These are phyloP conservation scores for Pleodorina starrii DNA, from an alignment of 139 green algal genomes.

Conservation along the genomic window DNA sequence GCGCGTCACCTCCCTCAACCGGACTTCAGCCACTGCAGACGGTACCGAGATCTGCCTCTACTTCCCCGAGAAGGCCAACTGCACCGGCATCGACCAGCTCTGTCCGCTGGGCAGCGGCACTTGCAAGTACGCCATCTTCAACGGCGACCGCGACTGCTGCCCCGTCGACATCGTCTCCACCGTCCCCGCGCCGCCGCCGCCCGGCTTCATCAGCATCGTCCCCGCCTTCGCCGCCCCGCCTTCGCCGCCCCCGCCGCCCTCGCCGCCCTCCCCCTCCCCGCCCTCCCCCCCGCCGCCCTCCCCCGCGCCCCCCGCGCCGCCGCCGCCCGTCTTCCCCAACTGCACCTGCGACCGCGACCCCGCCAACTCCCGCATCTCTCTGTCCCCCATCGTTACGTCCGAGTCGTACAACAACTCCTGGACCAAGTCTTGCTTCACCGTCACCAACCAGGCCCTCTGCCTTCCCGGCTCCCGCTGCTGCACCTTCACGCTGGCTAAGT, in stretches of 20 bases:
- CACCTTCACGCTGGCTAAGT: neutral
- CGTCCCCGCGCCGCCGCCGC: neutral
- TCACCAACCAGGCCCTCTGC: neutral
- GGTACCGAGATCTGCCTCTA: neutral
- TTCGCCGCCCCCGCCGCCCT: neutral
- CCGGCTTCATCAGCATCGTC: neutral
- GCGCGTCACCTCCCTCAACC: neutral
- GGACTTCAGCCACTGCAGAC: neutral
- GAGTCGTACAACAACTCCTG: neutral
- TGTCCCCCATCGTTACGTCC: neutral
- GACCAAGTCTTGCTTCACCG: neutral
- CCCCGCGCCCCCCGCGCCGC: neutral
- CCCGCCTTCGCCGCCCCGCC: neutral
- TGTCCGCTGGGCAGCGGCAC: neutral
- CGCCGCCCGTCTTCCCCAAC: conserved; percentile 29
- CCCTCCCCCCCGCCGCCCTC: neutral
- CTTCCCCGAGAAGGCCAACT: neutral
- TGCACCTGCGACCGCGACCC: conserved; percentile 33
- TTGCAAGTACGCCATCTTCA: conserved; percentile 33
- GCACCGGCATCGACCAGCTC: neutral
- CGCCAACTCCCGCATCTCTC: neutral
- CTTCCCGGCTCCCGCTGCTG: neutral
- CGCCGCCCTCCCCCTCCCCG: neutral
- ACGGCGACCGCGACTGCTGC: conserved; percentile 25
- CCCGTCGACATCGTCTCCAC: neutral